Evolutionary conservation across 345 rosid genomes (phyloP).

Genomic region (Schrenkiella parvula): DNA sequence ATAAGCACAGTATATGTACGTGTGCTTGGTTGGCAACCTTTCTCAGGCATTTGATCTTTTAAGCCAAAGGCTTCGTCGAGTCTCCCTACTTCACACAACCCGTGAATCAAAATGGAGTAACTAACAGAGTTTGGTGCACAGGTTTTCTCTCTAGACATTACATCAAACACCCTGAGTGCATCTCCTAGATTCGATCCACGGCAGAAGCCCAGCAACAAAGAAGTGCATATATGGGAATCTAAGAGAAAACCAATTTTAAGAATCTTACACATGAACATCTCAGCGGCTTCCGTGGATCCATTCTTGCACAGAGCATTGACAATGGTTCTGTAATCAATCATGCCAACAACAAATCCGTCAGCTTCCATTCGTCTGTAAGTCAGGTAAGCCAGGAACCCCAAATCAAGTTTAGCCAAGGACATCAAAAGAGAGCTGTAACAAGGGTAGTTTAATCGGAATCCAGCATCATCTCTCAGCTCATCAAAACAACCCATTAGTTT

Average conservation of each 20-base stretch:
- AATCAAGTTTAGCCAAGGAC: constrained; percentile 41
- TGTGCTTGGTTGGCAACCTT: constrained; percentile 42
- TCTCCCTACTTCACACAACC: constrained; percentile 40
- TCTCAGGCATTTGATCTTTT: constrained; percentile 41
- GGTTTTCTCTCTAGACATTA: constrained; percentile 37
- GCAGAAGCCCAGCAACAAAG: constrained; percentile 42
- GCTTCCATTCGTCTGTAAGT: constrained; percentile 37
- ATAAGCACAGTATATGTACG: constrained; percentile 43
- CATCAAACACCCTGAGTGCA: constrained; percentile 44
- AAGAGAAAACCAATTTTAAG: constrained; percentile 41
- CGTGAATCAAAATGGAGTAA: constrained; percentile 42
- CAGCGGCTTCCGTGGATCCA: constrained; percentile 39
- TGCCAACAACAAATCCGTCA: constrained; percentile 38
- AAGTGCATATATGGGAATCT: constrained; percentile 44
- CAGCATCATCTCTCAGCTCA: constrained; percentile 23
- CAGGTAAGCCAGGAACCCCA: constrained; percentile 34
- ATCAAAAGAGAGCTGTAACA: constrained; percentile 44
- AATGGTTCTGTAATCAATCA: constrained; percentile 40
- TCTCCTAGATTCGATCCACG: constrained; percentile 17
- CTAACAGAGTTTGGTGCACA: constrained; percentile 46
- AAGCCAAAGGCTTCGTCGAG: constrained; percentile 44
- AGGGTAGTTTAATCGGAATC: constrained; percentile 48
- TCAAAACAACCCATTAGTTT: constrained; percentile 38
- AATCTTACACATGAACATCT: constrained; percentile 44
- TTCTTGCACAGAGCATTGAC: constrained; percentile 46